Conservation (phyloP, 1,284 basidiomycete genomes). For the Schizophyllum amplum region DNA sequence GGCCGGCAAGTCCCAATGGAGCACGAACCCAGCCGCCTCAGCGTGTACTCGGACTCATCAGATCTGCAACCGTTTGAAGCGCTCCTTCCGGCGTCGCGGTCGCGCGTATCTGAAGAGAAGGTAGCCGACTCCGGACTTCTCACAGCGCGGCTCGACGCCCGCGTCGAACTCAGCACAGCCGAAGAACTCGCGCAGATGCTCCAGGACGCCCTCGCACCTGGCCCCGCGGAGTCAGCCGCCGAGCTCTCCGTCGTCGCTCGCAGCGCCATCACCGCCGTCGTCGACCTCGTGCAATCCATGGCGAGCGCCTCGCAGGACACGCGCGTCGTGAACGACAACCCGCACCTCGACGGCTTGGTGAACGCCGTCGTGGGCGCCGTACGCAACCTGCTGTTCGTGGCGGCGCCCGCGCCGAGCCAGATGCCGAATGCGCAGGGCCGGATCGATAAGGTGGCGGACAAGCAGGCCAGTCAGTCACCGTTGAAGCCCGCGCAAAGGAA, state of each 20-base stretch:
- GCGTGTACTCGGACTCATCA: conserved; percentile 72
- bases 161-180: conserved; percentile 50
- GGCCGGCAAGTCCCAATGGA: no score
- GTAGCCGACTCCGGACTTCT: conserved; percentile 17
- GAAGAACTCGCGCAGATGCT: conserved; percentile 59
- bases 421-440: conserved; percentile 31
- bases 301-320: conserved; percentile 19
- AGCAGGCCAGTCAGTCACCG: conserved; percentile 23
- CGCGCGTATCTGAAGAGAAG: conserved; percentile 22
- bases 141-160: conserved; percentile 10
- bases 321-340: conserved; percentile 38
- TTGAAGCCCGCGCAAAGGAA: conserved; percentile 69
- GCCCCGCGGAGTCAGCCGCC: conserved; percentile 47
- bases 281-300: conserved; percentile 45
- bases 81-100: conserved; percentile 11
- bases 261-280: conserved; percentile 54
- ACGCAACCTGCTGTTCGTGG: conserved; percentile 66
- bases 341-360: conserved; percentile 55
- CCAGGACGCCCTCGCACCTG: conserved; percentile 52
- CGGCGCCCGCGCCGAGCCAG: conserved; percentile 54
- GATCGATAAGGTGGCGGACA: background rate
- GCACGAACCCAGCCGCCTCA: conserved; percentile 31
- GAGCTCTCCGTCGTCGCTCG: conserved; percentile 52
- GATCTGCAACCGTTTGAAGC: conserved; percentile 55
- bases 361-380: conserved; percentile 60